Base-by-base conservation (phyloP, 129 eudicot species). In the Artemisia annua region DNA sequence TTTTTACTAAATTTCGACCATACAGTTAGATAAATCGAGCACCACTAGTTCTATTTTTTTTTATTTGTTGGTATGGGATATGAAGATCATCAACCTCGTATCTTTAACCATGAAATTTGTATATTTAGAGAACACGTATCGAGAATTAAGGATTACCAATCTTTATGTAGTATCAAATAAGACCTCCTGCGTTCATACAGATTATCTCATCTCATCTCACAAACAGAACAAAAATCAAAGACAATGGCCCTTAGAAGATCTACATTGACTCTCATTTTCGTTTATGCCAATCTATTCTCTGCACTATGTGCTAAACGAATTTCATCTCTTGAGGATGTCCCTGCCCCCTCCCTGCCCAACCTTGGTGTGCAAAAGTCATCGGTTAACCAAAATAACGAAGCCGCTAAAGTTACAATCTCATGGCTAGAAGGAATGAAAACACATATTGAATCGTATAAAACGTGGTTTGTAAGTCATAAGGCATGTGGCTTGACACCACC, bases 171-270 rank as follows among this genome's bases (percentile, higher is more conserved):
- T 69, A 51, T 69, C 30, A 52, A 69, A 69, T 48, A 48, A 69
- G 11, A 16, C 77, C 75, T 11, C 44, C 48, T 32, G 43, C 75
- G 13, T 35, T 55, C 7, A 55, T 10, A 2, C 70, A 17, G 54
- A 11, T 14, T 73, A 28, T 73, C 53, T 73, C 16, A 48, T 60
- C 2, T 62, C 16, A 50, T n/a, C 49, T 60, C 56, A 3, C 56
- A 53, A 48, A 60, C 13, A 4, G 11, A 16, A 48, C 26, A 60
- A 22, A 61, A 17, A 75, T 64, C 30, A 16, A 48, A 56, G 49
- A 57, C 32, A 66, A 75, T 75, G 80, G 80, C 73, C 11, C 6
- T 75, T 48, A n/a, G 55, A 55, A 66, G 24, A 51, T 65, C 56
- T 24, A 59, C 67, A 43, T 48, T 75, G 2, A 30, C 16, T 54